Evolutionary conservation across 202 grass and related monocot species (phyloP).

Genomic region (Setaria italica): DNA sequence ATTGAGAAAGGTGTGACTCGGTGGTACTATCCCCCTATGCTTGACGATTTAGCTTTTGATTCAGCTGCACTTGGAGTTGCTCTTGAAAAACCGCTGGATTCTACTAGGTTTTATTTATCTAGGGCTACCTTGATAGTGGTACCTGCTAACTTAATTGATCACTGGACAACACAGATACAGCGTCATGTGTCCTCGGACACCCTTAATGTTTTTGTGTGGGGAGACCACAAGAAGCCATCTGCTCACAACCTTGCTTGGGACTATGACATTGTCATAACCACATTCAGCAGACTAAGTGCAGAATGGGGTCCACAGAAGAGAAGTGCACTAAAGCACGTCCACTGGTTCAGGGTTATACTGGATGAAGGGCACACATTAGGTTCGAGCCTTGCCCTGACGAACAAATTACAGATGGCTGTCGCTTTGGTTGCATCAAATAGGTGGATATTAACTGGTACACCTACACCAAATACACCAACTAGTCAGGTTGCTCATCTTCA

Average conservation of each 20-base stretch:
- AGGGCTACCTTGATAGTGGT: constrained; percentile 91
- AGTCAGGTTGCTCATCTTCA: constrained; percentile 95
- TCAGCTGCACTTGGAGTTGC: constrained; percentile 74
- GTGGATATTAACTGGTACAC: constrained; percentile 99
- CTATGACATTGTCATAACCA: constrained; percentile 94
- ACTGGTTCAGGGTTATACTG: constrained; percentile 92
- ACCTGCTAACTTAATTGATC: constrained; percentile 95
- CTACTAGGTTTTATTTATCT: constrained; percentile 81
- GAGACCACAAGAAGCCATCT: constrained; percentile 72
- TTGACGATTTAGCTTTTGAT: constrained; percentile 91
- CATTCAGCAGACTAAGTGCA: constrained; percentile 90
- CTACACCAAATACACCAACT: constrained; percentile 93
- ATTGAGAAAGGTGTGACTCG: constrained; percentile 59
- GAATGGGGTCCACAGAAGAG: constrained; percentile 89
- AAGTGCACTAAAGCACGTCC: constrained; percentile 88
- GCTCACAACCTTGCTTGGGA: constrained; percentile 94
- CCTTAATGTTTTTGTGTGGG: constrained; percentile 77
- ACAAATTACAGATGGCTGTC: constrained; percentile 95
- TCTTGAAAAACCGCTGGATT: constrained; percentile 72
- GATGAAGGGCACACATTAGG: constrained; percentile 99
- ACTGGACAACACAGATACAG: constrained; percentile 93
- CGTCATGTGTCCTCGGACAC: constrained; percentile 72
- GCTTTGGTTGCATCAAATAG: constrained; percentile 91
- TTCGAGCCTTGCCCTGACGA: constrained; percentile 85
- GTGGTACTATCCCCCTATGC: constrained; percentile 84